These are phyloP conservation scores for Rhizomucor pusillus DNA, from an alignment of 371 early-diverging fungal genomes.

Conservation along the genomic window DNA sequence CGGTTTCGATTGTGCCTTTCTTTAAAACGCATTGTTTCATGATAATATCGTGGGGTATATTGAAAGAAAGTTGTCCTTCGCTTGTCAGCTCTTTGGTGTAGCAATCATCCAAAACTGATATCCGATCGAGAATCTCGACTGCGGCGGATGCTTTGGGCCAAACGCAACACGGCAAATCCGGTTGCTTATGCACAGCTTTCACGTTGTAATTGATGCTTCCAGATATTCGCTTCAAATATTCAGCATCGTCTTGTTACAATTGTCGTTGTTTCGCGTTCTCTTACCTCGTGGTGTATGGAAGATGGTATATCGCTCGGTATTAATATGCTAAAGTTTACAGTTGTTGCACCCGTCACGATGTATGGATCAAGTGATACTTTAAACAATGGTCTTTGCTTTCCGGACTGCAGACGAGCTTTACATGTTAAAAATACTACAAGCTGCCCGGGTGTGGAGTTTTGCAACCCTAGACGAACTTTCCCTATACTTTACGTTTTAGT, in stretches of 20 bases:
- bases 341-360: slow-evolving; percentile 7
- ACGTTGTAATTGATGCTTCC: slow-evolving; percentile 28
- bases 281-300: slow-evolving; percentile 19
- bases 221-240: slow-evolving; percentile 16
- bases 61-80: slow-evolving; percentile 18
- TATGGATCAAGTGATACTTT: slow-evolving; percentile 12
- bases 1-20: slow-evolving; percentile 20
- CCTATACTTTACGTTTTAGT: slow-evolving; percentile 4
- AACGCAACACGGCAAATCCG: slow-evolving; percentile 19
- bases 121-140: slow-evolving; percentile 17
- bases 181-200: slow-evolving; percentile 21
- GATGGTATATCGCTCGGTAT: slow-evolving; percentile 24
- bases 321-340: slow-evolving; percentile 12
- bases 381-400: slow-evolving; percentile 16
- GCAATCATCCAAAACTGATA: slow-evolving; percentile 11
- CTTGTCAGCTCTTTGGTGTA: slow-evolving; percentile 18
- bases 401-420: slow-evolving; percentile 7
- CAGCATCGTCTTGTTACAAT: background rate
- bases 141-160: slow-evolving; percentile 23
- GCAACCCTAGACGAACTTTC: slow-evolving; percentile 5
- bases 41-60: slow-evolving; percentile 20
- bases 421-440: slow-evolving; percentile 21
- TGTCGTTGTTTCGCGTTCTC: background rate
- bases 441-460: background rate
- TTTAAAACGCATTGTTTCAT: slow-evolving; percentile 10